Percentiles rank a stretch among this genome's conserved stretches.
Evolutionary conservation across 257 asterid species (phyloP).

Genomic region (Plectranthus barbatus): DNA sequence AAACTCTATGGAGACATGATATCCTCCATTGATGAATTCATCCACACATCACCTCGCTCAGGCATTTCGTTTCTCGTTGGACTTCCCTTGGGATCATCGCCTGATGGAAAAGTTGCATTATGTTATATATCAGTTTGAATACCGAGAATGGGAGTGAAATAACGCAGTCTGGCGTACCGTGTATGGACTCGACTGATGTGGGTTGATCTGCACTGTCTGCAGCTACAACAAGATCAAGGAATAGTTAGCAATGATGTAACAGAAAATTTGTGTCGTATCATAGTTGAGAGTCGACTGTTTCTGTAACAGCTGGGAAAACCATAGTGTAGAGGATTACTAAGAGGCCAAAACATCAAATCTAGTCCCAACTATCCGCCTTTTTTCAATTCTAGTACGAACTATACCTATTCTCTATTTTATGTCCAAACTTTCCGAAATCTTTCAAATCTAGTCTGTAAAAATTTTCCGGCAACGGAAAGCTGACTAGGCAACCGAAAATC

Average conservation of each 20-base stretch:
- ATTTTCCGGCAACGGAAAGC: too few relatives aligned
- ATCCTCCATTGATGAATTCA: constrained; percentile 44
- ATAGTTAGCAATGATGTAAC: neutral
- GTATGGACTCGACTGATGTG: constrained; percentile 42
- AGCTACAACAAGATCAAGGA: neutral
- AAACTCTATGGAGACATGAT: constrained; percentile 50
- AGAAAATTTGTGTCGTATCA: neutral
- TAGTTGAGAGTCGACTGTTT: neutral
- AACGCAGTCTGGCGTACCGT: too few relatives aligned
- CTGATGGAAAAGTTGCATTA: constrained; percentile 16
- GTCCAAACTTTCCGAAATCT: too few relatives aligned
- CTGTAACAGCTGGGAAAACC: too few relatives aligned
- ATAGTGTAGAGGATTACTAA: too few relatives aligned
- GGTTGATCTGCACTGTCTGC: constrained; percentile 64
- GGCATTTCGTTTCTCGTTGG: constrained; percentile 22
- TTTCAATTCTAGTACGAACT: too few relatives aligned
- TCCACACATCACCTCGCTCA: constrained; percentile 41
- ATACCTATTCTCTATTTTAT: too few relatives aligned
- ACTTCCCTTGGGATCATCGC: constrained; percentile 32
- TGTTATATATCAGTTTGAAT: too few relatives aligned
- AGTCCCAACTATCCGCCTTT: too few relatives aligned
- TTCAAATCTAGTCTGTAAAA: too few relatives aligned
- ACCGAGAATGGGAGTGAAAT: neutral
- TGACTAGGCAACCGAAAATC: too few relatives aligned
- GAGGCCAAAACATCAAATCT: too few relatives aligned